Base-by-base conservation (phyloP, 2,329 filamentous ascomycete species). In the Colletotrichum musae region DNA sequence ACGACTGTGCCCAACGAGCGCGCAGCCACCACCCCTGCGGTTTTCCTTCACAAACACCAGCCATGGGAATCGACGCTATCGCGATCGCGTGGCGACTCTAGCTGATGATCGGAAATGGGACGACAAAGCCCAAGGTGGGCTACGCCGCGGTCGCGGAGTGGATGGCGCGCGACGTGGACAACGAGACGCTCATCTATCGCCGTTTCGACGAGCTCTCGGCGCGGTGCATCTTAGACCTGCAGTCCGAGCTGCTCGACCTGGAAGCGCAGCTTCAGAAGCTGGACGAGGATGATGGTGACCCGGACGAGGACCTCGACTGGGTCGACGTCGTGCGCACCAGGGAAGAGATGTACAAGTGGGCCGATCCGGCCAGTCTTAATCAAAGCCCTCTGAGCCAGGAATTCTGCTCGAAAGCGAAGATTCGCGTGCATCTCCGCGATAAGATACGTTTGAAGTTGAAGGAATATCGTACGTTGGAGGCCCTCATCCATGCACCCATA, bases 131-230 rank as follows among this genome's bases (percentile, higher is more conserved):
- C 3, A 61, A 24, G 10, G 21, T 52, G 24, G 48, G 48, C 10
- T 61, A 61, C 5, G 58, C 58, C 4, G 50, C 52, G 21, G 58
- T 45, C 0, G 58, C 58, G 2, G 32, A 15, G 0, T 61, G 58
- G 58, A 61, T 52, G 58, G 36, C 58, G 1, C 36, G 21, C 1
- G 58, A 61, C 36, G 58, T 54, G 12, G 70, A 72, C 47, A 48
- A 66, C 32, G 61, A 68, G 48, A 63, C 64, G 1, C 56, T 68
- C 26, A 51, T 71, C 2, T 68, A 63, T 6, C 60, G 70, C 3
- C 36, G 58, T 0, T 68, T 71, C 36, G 58, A 71, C 15, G 54
- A 54, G n/a, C 52, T 70, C 0, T 47, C 56, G 1, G 36, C 61
- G 2, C 32, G 68, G 6, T 68, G 65, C 50, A 13, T 65, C 3